Base-by-base conservation (phyloP, 1,139 yeast species). In the Taphrina pruni region DNA sequence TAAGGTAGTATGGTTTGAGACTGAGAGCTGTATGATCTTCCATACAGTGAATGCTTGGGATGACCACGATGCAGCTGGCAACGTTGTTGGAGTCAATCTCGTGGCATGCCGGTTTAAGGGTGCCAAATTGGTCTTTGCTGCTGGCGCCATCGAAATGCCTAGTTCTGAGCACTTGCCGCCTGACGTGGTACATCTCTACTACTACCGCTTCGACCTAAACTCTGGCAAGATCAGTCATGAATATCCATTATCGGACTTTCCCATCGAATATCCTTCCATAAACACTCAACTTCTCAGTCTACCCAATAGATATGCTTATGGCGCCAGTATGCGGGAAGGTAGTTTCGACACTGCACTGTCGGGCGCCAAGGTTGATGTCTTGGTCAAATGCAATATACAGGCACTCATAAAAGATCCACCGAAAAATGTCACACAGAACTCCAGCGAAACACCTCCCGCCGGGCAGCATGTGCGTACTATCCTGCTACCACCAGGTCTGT, bases 181-280 rank as follows among this genome's bases (percentile, higher is more conserved):
- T 14, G 69, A 66, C 35, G 69, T 66, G 26, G 69, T 66, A 7
- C 69, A 66, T 38, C 54, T 66, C 17, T 66, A 60, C 61, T 66
- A 66, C 56, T 66, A 66, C 51, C 60, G 69, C 12, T 66, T 66
- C 57, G 69, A 66, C 45, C 60, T 66, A 43, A 26, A 14, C 32
- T 60, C 55, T n/a, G 46, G 61, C 56, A 43, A 36, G 20, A 52
- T 66, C 48, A 46, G 58, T 32, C 66, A 60, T 36, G 61, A 54
- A 39, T 66, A 60, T 36, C 66, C 69, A 26, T 50, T 66, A 9
- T 66, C 66, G 21, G 61, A 66, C 50, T 66, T 60, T 20, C 69
- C 69, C 9, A 66, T 66, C n/a, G 69, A 66, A 61, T 66, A 55
- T 66, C 69, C 69, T n/a, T 55, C 69, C 14, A 60, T 66, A 54